Evolutionary conservation across 2,329 filamentous ascomycete genomes (phyloP).

Genomic region (Nakataea oryzae): DNA sequence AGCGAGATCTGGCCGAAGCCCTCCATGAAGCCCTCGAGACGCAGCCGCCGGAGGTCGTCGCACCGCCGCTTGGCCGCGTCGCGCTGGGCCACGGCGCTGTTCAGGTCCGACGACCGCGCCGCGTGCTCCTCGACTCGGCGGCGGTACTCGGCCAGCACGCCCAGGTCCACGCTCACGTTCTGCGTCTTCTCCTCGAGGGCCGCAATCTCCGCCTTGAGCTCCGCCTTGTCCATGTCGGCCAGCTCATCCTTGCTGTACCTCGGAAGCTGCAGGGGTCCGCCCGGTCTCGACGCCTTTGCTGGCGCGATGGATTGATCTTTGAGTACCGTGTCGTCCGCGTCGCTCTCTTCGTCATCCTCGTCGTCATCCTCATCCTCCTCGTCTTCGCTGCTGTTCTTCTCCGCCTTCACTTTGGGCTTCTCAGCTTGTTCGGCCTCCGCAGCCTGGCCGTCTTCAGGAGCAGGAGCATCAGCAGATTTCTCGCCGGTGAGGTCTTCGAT

Average conservation of each 20-base stretch:
- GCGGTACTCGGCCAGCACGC: slow-evolving; percentile 46
- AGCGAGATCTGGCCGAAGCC: slow-evolving; percentile 91
- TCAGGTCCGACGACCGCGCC: slow-evolving; percentile 62
- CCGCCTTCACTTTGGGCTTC: slow-evolving; percentile 2
- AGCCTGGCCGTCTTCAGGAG: slow-evolving; percentile 10
- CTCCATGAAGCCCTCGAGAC: slow-evolving; percentile 96
- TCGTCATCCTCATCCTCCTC: slow-evolving; percentile 20
- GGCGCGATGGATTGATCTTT: slow-evolving; percentile 14
- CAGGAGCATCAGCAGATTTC: slow-evolving; percentile 13
- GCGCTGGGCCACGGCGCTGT: slow-evolving; percentile 63
- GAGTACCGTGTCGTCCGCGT: slow-evolving; percentile 13
- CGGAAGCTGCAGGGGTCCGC: slow-evolving; percentile 47
- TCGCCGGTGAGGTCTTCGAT: slow-evolving; percentile 49
- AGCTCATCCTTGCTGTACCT: slow-evolving; percentile 66
- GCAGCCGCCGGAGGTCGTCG: slow-evolving; percentile 81
- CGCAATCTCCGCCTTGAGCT: slow-evolving; percentile 51
- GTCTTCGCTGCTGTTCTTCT: slow-evolving; percentile 8
- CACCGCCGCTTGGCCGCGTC: slow-evolving; percentile 86
- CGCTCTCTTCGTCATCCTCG: slow-evolving; percentile 15
- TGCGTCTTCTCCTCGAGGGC: slow-evolving; percentile 62
- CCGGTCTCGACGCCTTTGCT: neutral
- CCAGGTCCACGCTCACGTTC: slow-evolving; percentile 77
- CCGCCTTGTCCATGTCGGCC: slow-evolving; percentile 52
- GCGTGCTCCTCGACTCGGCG: slow-evolving; percentile 28
- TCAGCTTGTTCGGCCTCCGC: slow-evolving; percentile 13